phyloP scores from a whole-genome alignment of 305 asterid genomes.

The Fraxinus dipetala region DNA sequence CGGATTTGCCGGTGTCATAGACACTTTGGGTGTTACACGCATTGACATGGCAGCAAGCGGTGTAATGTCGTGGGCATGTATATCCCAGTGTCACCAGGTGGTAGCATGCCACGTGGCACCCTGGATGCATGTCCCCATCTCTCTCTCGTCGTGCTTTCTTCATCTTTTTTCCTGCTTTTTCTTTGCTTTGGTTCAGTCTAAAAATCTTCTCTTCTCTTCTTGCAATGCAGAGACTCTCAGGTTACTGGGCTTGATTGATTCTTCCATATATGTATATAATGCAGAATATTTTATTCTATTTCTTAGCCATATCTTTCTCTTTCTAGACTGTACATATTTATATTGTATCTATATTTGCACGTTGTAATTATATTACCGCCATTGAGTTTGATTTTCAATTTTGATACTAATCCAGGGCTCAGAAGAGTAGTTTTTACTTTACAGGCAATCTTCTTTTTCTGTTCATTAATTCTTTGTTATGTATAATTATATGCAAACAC shows the following conservation, averaged over 20 bases:
- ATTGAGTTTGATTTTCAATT: neutral
- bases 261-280: neutral
- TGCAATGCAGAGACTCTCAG: neutral
- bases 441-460: neutral
- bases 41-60: constrained; percentile 40
- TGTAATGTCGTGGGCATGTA: constrained; percentile 52
- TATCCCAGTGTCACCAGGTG: constrained; percentile 59
- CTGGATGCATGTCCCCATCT: constrained; percentile 52
- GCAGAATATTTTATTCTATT: neutral
- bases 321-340: neutral
- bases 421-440: neutral
- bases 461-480: neutral
- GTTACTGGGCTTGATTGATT: neutral
- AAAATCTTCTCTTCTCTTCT: constrained; percentile 20
- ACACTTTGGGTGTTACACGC: constrained; percentile 46
- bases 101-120: constrained; percentile 54
- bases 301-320: neutral
- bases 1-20: constrained; percentile 70
- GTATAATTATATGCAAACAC: neutral
- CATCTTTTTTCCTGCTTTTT: constrained; percentile 6
- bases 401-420: neutral
- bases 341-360: neutral
- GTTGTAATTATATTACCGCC: neutral
- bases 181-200: constrained; percentile 14
- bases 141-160: constrained; percentile 30